Conservation (phyloP, 768 basidiomycete genomes). For the Sporobolomyces phaffii region DNA sequence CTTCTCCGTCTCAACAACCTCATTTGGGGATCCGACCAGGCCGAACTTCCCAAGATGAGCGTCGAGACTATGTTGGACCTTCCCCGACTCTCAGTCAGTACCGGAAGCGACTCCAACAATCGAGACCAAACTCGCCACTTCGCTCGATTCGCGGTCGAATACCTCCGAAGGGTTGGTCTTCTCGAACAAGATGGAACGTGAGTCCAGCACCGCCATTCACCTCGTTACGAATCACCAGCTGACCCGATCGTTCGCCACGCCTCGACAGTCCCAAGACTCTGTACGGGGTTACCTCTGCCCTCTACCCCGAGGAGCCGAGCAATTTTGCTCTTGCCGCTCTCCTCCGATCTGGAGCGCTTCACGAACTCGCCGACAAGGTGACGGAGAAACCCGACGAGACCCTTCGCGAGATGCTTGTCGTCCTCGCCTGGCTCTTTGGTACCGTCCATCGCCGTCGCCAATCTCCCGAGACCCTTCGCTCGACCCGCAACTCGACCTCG, state of each 20-base stretch:
- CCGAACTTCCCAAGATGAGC: conserved; percentile 53
- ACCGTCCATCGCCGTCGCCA: conserved; percentile 55
- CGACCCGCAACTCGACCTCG: conserved; percentile 53
- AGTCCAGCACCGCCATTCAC: too few relatives aligned
- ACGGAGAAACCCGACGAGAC: conserved; percentile 50
- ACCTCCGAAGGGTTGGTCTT: conserved; percentile 57
- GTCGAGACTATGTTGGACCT: conserved; percentile 56
- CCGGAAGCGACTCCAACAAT: conserved; percentile 45
- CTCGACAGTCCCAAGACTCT: conserved; percentile 45
- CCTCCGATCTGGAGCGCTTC: conserved; percentile 57
- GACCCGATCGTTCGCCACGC: too few relatives aligned
- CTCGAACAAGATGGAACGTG: conserved; percentile 56
- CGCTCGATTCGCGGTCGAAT: conserved; percentile 65
- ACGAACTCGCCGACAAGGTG: conserved; percentile 52
- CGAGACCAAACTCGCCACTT: conserved; percentile 60
- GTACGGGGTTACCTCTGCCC: conserved; percentile 35
- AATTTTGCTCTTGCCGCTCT: conserved; percentile 62
- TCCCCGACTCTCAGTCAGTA: conserved; percentile 55
- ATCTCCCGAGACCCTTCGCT: conserved; percentile 49
- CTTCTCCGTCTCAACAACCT: conserved; percentile 62
- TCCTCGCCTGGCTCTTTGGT: conserved; percentile 64
- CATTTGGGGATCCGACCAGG: conserved; percentile 57
- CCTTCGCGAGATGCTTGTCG: conserved; percentile 53
- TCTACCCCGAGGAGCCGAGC: conserved; percentile 60
- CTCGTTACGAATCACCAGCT: too few relatives aligned